These are phyloP conservation scores for Penicillium arizonense DNA, from an alignment of 495 filamentous ascomycete genomes.

Conservation along the genomic window DNA sequence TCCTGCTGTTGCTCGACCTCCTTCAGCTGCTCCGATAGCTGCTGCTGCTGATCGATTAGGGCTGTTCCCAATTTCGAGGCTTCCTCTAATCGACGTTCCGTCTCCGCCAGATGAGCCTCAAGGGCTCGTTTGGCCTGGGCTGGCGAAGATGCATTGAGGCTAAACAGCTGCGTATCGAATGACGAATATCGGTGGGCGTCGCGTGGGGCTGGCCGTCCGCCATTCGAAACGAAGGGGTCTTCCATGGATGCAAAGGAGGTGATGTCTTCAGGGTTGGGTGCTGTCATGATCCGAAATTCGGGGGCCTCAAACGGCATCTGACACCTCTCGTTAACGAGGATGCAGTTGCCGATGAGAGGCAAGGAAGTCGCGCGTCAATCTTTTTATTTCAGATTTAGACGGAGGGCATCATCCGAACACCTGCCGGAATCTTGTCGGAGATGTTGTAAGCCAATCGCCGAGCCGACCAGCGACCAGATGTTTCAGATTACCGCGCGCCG, in stretches of 20 bases:
- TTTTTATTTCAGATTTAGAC: conserved; percentile 23
- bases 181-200: conserved; percentile 70
- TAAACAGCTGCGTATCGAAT: conserved; percentile 77
- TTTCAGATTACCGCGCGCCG: conserved; percentile 10
- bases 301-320: conserved; percentile 22
- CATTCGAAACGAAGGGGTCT: conserved; percentile 54
- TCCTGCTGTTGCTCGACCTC: conserved; percentile 80
- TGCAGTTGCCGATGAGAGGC: conserved; percentile 25
- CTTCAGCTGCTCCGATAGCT: conserved; percentile 74
- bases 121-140: conserved; percentile 84
- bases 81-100: conserved; percentile 85
- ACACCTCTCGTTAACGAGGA: conserved; percentile 24
- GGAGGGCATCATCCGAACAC: conserved; percentile 35
- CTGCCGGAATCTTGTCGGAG: conserved; percentile 4
- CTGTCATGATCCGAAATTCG: conserved; percentile 16
- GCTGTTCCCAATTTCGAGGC: conserved; percentile 83
- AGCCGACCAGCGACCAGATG: conserved; percentile 40
- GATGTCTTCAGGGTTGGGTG: conserved; percentile 15
- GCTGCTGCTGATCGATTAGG: conserved; percentile 78
- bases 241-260: conserved; percentile 38
- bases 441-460: conserved; percentile 6
- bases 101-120: conserved; percentile 88
- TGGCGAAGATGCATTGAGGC: conserved; percentile 74
- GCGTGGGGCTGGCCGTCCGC: conserved; percentile 36
- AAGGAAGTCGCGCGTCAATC: conserved; percentile 21